Conservation (phyloP, 208 protist species). For the Herpetomonas tarakana region DNA sequence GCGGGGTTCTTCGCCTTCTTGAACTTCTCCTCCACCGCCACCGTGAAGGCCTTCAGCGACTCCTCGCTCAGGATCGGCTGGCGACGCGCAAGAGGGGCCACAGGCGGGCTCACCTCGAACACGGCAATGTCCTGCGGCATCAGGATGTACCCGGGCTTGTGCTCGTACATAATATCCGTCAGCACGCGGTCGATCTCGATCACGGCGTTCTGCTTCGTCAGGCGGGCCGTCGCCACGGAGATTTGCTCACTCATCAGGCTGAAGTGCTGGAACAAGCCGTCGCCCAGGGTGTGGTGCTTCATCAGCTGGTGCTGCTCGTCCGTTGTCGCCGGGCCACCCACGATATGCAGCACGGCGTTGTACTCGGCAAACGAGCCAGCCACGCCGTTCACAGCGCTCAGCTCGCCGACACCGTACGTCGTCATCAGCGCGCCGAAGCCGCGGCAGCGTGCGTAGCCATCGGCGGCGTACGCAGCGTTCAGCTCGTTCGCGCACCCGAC, state of each 20-base stretch:
- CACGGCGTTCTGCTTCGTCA: constrained; percentile 16
- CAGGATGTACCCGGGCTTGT: constrained; percentile 34
- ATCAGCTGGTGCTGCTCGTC: constrained; percentile 13
- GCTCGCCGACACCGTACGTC: constrained; percentile 53
- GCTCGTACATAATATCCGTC: constrained; percentile 13
- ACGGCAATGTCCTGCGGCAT: constrained; percentile 26
- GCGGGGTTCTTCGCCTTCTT: constrained; percentile 12
- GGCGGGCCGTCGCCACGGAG: constrained; percentile 10
- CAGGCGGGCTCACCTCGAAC: constrained; percentile 3
- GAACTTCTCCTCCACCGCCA: constrained; percentile 25
- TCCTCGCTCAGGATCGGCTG: constrained; percentile 1
- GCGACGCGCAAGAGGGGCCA: constrained; percentile 8
- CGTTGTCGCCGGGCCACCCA: constrained; percentile 24
- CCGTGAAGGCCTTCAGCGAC: constrained; percentile 17
- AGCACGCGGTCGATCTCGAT: constrained; percentile 37
- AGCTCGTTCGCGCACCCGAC: constrained; percentile 49
- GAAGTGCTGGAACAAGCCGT: constrained; percentile 33
- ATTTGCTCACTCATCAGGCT: constrained; percentile 22
- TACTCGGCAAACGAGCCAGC: constrained; percentile 25
- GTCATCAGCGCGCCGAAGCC: constrained; percentile 41
- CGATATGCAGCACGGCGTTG: constrained; percentile 38
- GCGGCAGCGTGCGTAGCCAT: constrained; percentile 44
- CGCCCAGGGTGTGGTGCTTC: constrained; percentile 38
- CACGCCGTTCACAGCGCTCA: constrained; percentile 44
- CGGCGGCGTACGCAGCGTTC: constrained; percentile 49